Evolutionary conservation across 2,329 filamentous ascomycete genomes (phyloP).

Genomic region (Balansia obtecta): DNA sequence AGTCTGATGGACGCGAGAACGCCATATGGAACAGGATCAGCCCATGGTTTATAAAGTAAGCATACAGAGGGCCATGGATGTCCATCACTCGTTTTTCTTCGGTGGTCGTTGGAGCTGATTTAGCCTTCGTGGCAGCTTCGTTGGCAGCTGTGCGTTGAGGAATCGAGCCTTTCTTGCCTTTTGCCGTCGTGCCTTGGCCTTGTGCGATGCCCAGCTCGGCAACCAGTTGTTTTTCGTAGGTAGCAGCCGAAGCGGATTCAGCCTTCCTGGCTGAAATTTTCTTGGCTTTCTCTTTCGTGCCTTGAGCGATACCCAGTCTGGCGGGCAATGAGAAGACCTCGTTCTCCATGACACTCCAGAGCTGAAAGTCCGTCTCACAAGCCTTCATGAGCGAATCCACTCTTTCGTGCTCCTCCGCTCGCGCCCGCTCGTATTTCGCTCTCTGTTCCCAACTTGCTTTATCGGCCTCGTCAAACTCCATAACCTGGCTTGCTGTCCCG

Average conservation of each 20-base stretch:
- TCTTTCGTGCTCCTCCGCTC: slow-evolving; percentile 34
- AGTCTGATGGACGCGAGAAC: slow-evolving; percentile 45
- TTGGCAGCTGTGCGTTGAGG: neutral
- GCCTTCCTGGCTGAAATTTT: neutral
- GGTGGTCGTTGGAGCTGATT: slow-evolving; percentile 3
- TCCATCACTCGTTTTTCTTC: slow-evolving; percentile 32
- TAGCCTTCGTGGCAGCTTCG: neutral
- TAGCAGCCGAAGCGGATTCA: slow-evolving; percentile 1
- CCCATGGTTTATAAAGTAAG: slow-evolving; percentile 45
- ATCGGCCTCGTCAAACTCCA: slow-evolving; percentile 20
- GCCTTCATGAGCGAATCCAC: slow-evolving; percentile 41
- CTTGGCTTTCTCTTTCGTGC: slow-evolving; percentile 6
- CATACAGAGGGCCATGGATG: slow-evolving; percentile 52
- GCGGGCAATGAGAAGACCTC: slow-evolving; percentile 52
- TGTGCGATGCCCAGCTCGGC: neutral
- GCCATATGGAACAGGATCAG: slow-evolving; percentile 42
- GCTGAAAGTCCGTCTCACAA: slow-evolving; percentile 46
- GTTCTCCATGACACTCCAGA: slow-evolving; percentile 55
- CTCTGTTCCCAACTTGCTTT: slow-evolving; percentile 22
- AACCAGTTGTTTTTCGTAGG: neutral
- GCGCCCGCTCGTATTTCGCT: slow-evolving; percentile 21
- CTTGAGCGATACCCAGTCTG: slow-evolving; percentile 35
- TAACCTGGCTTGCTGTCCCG: slow-evolving; percentile 13
- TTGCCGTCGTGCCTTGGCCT: neutral
- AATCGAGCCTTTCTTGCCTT: slow-evolving; percentile 5